A percentile compares a stretch with the other conserved stretches of the same genome.
Conservation (phyloP, 805 yeast species). For the Grigorovia jiainica region DNA sequence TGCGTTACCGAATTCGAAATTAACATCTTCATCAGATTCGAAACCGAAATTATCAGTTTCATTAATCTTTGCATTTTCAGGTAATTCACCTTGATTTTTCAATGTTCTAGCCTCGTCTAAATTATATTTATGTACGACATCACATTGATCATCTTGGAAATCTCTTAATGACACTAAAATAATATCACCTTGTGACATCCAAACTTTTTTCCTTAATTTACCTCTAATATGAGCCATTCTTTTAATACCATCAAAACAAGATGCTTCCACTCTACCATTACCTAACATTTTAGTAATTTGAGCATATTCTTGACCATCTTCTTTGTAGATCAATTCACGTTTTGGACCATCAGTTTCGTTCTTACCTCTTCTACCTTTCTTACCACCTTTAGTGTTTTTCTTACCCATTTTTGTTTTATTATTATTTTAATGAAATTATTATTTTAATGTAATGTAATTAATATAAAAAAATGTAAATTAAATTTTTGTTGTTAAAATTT, state of each 20-base stretch:
- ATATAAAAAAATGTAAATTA: too few species aligned
- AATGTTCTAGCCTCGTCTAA: slow-evolving; percentile 97
- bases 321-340: slow-evolving; percentile 86
- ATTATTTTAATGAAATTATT: neutral
- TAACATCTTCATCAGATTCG: slow-evolving; percentile 94
- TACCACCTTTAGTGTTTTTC: slow-evolving; percentile 56
- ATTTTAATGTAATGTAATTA: too few species aligned
- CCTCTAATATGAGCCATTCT: slow-evolving; percentile 99
- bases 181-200: slow-evolving; percentile 99
- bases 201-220: slow-evolving; percentile 96
- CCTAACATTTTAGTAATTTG: slow-evolving; percentile 98
- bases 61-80: slow-evolving; percentile 93
- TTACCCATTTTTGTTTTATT: slow-evolving; percentile 28
- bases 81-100: slow-evolving; percentile 92
- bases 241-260: slow-evolving; percentile 87
- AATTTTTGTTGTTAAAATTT: too few species aligned
- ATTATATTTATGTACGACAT: slow-evolving; percentile 91
- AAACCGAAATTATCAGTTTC: slow-evolving; percentile 96
- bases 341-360: slow-evolving; percentile 83
- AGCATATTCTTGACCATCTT: slow-evolving; percentile 97
- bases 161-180: slow-evolving; percentile 93
- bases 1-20: slow-evolving; percentile 95
- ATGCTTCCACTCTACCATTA: slow-evolving; percentile 91
- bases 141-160: slow-evolving; percentile 97
- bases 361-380: slow-evolving; percentile 96